A percentile compares a stretch with the other conserved stretches of the same genome.
Evolutionary conservation across 2,329 filamentous ascomycete species (phyloP).

Genomic region (Cordyceps pruinosa): DNA sequence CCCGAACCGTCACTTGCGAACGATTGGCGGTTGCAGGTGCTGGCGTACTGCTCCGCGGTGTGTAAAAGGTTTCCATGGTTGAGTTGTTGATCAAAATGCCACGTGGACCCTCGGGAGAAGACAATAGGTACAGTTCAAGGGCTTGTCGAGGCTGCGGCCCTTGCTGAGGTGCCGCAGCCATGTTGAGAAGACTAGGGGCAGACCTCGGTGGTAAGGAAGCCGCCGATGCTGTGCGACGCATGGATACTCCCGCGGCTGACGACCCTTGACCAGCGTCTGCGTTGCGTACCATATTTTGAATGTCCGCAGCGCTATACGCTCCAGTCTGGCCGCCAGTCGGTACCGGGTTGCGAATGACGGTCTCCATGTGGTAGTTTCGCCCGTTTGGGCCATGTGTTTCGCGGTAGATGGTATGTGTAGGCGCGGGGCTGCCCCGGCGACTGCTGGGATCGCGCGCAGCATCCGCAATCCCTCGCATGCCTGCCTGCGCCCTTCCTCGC

Average conservation of each 20-base stretch:
- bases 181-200: slow-evolving; percentile 22
- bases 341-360: slow-evolving; percentile 21
- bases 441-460: slow-evolving; percentile 16
- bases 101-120: slow-evolving; percentile 52
- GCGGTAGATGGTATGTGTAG: slow-evolving; percentile 26
- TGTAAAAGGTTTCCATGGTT: slow-evolving; percentile 44
- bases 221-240: slow-evolving; percentile 45
- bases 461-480: slow-evolving; percentile 35
- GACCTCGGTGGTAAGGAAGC: slow-evolving; percentile 36
- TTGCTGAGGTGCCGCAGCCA: slow-evolving; percentile 17
- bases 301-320: slow-evolving; percentile 35
- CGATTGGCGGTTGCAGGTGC: not conserved
- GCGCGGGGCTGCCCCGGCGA: slow-evolving; percentile 26
- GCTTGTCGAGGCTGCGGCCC: slow-evolving; percentile 23
- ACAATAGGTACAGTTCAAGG: slow-evolving; percentile 53
- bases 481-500: slow-evolving; percentile 32
- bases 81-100: slow-evolving; percentile 49
- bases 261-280: slow-evolving; percentile 40
- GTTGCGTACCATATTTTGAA: slow-evolving; percentile 39
- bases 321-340: slow-evolving; percentile 17
- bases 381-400: slow-evolving; percentile 28
- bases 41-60: slow-evolving; percentile 23
- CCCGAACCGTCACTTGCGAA: not conserved
- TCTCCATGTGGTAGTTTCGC: slow-evolving; percentile 30
- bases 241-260: slow-evolving; percentile 41